phyloP scores from a whole-genome alignment of 1,284 basidiomycete species.

The Stygiomarasmius scandens region DNA sequence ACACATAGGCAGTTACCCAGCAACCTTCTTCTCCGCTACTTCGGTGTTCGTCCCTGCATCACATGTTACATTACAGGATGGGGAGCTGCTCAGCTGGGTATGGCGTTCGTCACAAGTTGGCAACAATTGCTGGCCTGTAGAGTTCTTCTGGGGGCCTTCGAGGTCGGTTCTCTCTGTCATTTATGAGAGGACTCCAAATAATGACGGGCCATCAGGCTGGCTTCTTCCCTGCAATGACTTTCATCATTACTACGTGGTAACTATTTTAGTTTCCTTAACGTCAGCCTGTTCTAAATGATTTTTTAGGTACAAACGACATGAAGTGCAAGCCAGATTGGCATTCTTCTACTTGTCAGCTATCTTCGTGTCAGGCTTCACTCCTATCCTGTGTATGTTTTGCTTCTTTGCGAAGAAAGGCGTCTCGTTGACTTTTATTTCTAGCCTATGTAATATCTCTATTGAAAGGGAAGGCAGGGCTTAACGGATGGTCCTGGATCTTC shows the following conservation, averaged over 20 bases:
- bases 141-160: slow-evolving; percentile 27
- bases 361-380: slow-evolving; percentile 40
- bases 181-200: slow-evolving; percentile 16
- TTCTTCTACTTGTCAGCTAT: slow-evolving; percentile 42
- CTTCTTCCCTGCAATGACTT: slow-evolving; percentile 20
- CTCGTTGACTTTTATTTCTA: neutral
- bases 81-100: slow-evolving; percentile 36
- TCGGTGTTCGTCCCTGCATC: slow-evolving; percentile 44
- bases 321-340: slow-evolving; percentile 47
- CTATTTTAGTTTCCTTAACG: neutral
- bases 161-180: slow-evolving; percentile 19
- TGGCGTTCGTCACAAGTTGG: slow-evolving; percentile 28
- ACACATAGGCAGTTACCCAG: slow-evolving; percentile 41
- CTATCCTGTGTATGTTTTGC: slow-evolving; percentile 40
- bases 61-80: slow-evolving; percentile 39
- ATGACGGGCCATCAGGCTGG: slow-evolving; percentile 8
- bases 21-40: slow-evolving; percentile 38
- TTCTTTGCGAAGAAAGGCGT: neutral
- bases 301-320: slow-evolving; percentile 23
- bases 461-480: slow-evolving; percentile 37
- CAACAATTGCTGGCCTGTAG: slow-evolving; percentile 24
- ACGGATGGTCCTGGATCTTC: slow-evolving; percentile 50
- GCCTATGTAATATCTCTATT: slow-evolving; percentile 31
- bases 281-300: slow-evolving; percentile 26
- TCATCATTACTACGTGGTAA: slow-evolving; percentile 21